These are phyloP conservation scores for Hypoxylon fragiforme DNA, from an alignment of 495 filamentous ascomycete species.

Conservation along the genomic window DNA sequence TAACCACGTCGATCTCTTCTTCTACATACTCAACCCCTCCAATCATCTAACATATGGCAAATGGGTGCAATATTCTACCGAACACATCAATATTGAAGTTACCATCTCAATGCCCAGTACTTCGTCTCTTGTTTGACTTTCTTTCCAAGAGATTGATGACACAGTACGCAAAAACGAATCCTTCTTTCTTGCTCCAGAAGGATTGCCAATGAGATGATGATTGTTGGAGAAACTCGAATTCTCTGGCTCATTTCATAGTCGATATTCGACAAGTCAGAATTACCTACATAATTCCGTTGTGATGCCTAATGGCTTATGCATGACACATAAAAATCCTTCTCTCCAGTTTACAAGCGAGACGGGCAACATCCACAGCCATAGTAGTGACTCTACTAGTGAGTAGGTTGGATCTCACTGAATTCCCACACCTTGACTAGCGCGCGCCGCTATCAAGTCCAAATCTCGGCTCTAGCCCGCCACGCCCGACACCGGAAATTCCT, in stretches of 20 bases:
- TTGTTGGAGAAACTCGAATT: constrained; percentile 7
- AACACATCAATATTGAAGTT: too few species aligned
- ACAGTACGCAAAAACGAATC: not conserved
- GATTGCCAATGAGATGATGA: not conserved
- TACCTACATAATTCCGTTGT: constrained; percentile 9
- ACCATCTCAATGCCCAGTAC: too few species aligned
- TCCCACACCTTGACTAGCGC: constrained; percentile 23
- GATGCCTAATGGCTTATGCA: constrained; percentile 23
- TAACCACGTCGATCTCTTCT: too few species aligned
- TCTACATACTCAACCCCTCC: too few species aligned
- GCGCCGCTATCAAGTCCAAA: constrained; percentile 15
- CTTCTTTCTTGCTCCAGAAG: not conserved
- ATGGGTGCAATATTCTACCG: too few species aligned
- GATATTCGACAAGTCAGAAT: constrained; percentile 8
- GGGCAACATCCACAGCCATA: not conserved
- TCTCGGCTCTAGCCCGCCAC: constrained; percentile 25
- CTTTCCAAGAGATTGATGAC: too few species aligned
- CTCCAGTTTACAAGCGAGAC: not conserved
- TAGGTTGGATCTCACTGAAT: too few species aligned
- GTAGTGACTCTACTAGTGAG: too few species aligned
- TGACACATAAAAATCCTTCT: constrained; percentile 34
- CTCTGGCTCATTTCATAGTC: constrained; percentile 19
- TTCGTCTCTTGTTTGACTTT: too few species aligned
- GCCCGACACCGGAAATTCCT: constrained; percentile 35
- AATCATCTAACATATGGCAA: too few species aligned